Conservation (phyloP, 306 rosid genomes). For the Cicer yamashitae region DNA sequence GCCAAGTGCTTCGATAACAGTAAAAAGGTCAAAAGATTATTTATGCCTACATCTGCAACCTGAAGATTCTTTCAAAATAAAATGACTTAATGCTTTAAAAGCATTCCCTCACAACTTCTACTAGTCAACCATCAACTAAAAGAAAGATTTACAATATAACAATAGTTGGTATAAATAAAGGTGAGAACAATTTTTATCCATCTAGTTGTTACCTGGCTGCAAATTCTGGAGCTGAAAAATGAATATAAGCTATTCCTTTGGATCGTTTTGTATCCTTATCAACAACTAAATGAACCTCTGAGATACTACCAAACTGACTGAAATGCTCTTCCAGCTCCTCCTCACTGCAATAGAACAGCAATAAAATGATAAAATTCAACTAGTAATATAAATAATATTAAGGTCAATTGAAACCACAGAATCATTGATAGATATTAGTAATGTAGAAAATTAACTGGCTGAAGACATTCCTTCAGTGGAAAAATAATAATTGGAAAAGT, state of each 20-base stretch:
- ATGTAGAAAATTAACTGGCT: conserved; percentile 24
- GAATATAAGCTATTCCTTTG: conserved; percentile 78
- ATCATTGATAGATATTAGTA: conserved; percentile 12
- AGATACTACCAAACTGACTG: conserved; percentile 65
- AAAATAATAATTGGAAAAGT: conserved; percentile 14
- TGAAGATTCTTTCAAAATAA: conserved; percentile 19
- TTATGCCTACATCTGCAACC: conserved; percentile 4
- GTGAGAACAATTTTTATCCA: conserved; percentile 20
- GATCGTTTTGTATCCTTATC: conserved; percentile 78
- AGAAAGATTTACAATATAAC: conserved; percentile 15
- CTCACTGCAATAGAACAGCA: conserved; percentile 60
- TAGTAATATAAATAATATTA: background rate
- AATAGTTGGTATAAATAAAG: background rate
- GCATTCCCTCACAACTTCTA: conserved; percentile 1
- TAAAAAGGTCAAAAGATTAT: conserved; percentile 14
- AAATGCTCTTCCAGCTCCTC: conserved; percentile 87
- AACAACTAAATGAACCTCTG: conserved; percentile 80
- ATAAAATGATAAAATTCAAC: conserved; percentile 17
- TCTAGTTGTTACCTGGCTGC: conserved; percentile 63
- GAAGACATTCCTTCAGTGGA: conserved; percentile 13
- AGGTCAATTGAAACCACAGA: conserved; percentile 27
- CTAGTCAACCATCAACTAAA: conserved; percentile 7
- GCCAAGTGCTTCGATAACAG: background rate
- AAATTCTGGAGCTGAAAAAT: conserved; percentile 59
- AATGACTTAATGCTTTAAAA: background rate